These are phyloP conservation scores for Aspergillus diversus DNA, from an alignment of 495 filamentous ascomycete species.

Conservation along the genomic window DNA sequence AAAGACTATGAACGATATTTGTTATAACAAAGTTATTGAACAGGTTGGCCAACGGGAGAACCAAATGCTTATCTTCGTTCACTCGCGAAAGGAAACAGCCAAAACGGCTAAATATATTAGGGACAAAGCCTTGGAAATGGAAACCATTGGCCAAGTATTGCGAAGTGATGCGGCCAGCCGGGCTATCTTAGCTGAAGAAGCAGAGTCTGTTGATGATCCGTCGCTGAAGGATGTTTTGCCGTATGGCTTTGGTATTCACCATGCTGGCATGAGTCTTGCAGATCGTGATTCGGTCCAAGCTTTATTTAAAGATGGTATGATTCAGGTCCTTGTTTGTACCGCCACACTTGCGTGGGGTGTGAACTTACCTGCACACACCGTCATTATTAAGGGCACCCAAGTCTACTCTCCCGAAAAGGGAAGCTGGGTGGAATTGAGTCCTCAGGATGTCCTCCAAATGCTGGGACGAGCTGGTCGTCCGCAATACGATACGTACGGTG, in stretches of 20 bases:
- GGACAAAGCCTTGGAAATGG: slow-evolving; percentile 93
- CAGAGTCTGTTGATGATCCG: slow-evolving; percentile 78
- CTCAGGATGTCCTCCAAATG: slow-evolving; percentile 98
- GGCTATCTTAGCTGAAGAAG: slow-evolving; percentile 83
- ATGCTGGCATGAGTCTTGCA: slow-evolving; percentile 91
- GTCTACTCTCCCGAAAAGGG: slow-evolving; percentile 98
- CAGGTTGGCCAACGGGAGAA: slow-evolving; percentile 89
- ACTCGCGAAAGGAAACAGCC: slow-evolving; percentile 95
- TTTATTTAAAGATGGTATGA: slow-evolving; percentile 84
- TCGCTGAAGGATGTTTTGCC: slow-evolving; percentile 94
- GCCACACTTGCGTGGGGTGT: slow-evolving; percentile 97
- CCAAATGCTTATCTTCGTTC: slow-evolving; percentile 98
- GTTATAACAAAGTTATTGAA: slow-evolving; percentile 96
- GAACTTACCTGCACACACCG: slow-evolving; percentile 90
- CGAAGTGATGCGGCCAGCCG: slow-evolving; percentile 90
- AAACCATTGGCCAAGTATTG: slow-evolving; percentile 95
- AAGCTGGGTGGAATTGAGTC: slow-evolving; percentile 96
- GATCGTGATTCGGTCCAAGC: slow-evolving; percentile 95
- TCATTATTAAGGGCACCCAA: slow-evolving; percentile 97
- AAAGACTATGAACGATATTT: slow-evolving; percentile 99
- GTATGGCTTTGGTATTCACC: slow-evolving; percentile 97
- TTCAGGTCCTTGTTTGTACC: slow-evolving; percentile 96
- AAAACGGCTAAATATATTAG: slow-evolving; percentile 96
- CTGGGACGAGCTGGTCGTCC: slow-evolving; percentile 94
- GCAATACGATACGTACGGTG: slow-evolving; percentile 96